A percentile compares a stretch with the other conserved stretches of the same genome.
Evolutionary conservation across 2,329 filamentous ascomycete species (phyloP).

Genomic region (Decorospora gaudefroyi): DNA sequence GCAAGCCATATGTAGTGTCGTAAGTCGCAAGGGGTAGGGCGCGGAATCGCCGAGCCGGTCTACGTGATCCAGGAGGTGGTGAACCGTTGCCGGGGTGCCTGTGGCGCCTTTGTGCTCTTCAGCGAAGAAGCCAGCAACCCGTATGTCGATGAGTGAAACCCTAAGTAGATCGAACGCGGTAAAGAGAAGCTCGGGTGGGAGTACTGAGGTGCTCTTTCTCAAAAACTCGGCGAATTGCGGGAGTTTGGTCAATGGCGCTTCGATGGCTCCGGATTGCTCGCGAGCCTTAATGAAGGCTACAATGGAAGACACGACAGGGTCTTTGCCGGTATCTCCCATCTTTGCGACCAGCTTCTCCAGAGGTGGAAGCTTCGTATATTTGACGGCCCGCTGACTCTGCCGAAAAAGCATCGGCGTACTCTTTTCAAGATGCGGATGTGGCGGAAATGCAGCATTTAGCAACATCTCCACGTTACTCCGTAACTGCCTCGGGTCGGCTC

Average conservation of each 20-base stretch:
- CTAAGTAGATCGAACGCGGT: constrained; percentile 84
- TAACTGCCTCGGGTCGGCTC: constrained; percentile 70
- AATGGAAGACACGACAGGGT: constrained; percentile 65
- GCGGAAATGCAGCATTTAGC: constrained; percentile 72
- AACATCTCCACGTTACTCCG: constrained; percentile 73
- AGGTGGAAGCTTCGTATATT: constrained; percentile 79
- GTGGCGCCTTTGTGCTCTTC: constrained; percentile 66
- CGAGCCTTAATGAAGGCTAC: constrained; percentile 72
- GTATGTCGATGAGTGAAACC: constrained; percentile 73
- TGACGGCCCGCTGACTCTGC: constrained; percentile 67
- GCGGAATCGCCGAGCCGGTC: constrained; percentile 59
- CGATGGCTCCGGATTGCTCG: constrained; percentile 61
- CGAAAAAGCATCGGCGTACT: constrained; percentile 71
- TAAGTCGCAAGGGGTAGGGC: constrained; percentile 81
- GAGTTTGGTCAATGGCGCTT: constrained; percentile 73
- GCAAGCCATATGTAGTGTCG: constrained; percentile 80
- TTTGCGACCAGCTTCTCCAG: constrained; percentile 80
- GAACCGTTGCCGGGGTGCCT: constrained; percentile 55
- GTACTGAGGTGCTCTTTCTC: constrained; percentile 56
- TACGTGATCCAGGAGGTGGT: constrained; percentile 61
- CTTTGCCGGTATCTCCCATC: constrained; percentile 66
- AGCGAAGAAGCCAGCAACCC: constrained; percentile 80
- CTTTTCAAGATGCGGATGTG: constrained; percentile 75
- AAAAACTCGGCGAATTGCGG: constrained; percentile 66
- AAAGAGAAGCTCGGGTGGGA: constrained; percentile 72